Conservation (phyloP, 257 asterid genomes). For the Petunia axillaris region DNA sequence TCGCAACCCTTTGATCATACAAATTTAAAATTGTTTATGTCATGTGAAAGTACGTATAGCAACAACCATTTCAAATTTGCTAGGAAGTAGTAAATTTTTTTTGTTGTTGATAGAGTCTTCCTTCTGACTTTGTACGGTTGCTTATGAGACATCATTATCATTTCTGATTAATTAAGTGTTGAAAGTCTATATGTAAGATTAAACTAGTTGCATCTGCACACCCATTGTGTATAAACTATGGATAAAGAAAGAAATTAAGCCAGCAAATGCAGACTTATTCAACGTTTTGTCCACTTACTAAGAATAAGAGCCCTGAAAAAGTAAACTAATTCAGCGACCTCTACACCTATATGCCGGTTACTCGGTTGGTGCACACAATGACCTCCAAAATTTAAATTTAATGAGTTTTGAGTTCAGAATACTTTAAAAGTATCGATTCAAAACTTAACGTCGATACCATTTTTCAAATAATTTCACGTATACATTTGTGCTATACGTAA, state of each 20-base stretch:
- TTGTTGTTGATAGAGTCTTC: constrained; percentile 39
- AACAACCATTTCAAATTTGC: constrained; percentile 22
- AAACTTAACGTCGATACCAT: too few relatives aligned
- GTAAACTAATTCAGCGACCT: constrained; percentile 18
- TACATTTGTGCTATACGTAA: neutral
- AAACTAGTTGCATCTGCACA: neutral
- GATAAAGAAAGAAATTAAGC: neutral
- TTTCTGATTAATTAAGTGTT: constrained; percentile 27
- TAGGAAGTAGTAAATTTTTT: neutral
- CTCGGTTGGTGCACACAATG: neutral
- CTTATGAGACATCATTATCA: constrained; percentile 34
- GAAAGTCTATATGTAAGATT: neutral
- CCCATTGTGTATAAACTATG: neutral
- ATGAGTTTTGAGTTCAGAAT: too few relatives aligned
- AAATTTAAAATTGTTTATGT: neutral
- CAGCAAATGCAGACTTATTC: constrained; percentile 22
- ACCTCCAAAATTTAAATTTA: neutral
- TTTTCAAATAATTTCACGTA: too few relatives aligned
- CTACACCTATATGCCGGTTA: neutral
- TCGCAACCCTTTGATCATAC: neutral
- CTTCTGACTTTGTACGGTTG: constrained; percentile 45
- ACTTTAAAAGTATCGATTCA: neutral
- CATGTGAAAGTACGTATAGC: neutral
- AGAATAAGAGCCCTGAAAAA: neutral
- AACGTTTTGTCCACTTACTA: neutral